Conservation (phyloP, 192 early-diverging fungal genomes). For the Allomyces macrogynus region DNA sequence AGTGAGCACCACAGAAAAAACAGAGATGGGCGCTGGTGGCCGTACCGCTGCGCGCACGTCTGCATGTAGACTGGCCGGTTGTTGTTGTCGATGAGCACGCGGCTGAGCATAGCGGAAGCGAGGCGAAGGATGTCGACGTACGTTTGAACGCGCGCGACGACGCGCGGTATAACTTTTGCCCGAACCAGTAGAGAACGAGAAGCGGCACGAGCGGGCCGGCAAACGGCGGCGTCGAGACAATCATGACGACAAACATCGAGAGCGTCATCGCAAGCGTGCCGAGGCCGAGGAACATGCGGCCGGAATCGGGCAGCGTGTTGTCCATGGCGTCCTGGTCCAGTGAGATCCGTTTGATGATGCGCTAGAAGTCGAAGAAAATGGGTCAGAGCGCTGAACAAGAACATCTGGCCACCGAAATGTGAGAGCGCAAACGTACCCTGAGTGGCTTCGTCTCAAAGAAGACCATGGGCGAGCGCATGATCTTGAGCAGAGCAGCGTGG, state of each 20-base stretch:
- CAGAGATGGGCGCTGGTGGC: too few relatives aligned
- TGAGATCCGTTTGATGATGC: slow-evolving; percentile 23
- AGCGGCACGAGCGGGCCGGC: slow-evolving; percentile 49
- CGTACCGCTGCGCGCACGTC: slow-evolving; percentile 37
- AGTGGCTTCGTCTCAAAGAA: slow-evolving; percentile 63
- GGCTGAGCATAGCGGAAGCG: slow-evolving; percentile 24
- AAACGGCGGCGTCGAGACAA: slow-evolving; percentile 42
- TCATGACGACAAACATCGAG: slow-evolving; percentile 43
- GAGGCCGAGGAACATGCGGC: slow-evolving; percentile 45
- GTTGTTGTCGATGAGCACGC: slow-evolving; percentile 44
- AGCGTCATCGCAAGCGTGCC: slow-evolving; percentile 33
- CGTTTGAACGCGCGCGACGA: slow-evolving; percentile 74
- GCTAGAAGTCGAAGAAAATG: too few relatives aligned
- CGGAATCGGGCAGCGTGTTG: slow-evolving; percentile 38
- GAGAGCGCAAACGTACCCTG: slow-evolving; percentile 9
- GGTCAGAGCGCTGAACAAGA: too few relatives aligned
- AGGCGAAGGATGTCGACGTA: neutral
- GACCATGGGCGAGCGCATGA: slow-evolving; percentile 49
- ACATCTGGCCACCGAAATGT: too few relatives aligned
- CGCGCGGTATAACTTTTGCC: slow-evolving; percentile 53
- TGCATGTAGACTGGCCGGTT: slow-evolving; percentile 61
- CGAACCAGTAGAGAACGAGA: slow-evolving; percentile 46
- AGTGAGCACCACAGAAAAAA: neutral
- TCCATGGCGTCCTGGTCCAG: slow-evolving; percentile 53
- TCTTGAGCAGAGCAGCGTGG: slow-evolving; percentile 36